These are phyloP conservation scores for Pistacia vera DNA, from an alignment of 345 rosid genomes.

Conservation along the genomic window DNA sequence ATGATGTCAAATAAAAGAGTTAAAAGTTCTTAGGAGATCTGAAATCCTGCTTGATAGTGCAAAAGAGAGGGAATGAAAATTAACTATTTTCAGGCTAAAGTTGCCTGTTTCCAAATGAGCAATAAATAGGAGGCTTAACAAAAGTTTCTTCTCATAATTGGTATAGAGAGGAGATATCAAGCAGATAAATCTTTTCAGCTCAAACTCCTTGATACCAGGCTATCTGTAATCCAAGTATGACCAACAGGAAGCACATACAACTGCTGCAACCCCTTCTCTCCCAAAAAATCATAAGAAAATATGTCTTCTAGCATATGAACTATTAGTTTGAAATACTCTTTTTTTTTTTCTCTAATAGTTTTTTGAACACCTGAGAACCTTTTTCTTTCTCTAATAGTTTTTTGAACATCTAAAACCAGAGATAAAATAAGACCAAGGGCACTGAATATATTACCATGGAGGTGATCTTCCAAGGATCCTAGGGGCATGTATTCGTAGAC, in stretches of 20 bases:
- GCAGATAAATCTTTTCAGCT: neutral
- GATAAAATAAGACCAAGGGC: neutral
- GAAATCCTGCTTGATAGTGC: neutral
- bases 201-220: neutral
- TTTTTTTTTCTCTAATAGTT: neutral
- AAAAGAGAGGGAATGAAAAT: neutral
- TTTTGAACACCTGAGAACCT: neutral
- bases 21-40: neutral
- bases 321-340: neutral
- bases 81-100: neutral
- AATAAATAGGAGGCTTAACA: neutral
- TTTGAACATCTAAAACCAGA: neutral
- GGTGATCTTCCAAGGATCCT: constrained; percentile 74
- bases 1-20: neutral
- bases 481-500: constrained; percentile 71
- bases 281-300: neutral
- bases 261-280: neutral
- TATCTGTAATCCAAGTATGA: neutral
- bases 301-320: neutral
- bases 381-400: neutral
- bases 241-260: neutral
- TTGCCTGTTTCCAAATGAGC: neutral
- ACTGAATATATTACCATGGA: constrained; percentile 44
- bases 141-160: neutral
- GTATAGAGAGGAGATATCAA: neutral